Evolutionary conservation across 352 stramenopile species (phyloP), one percentile per base, ranked within the genome.

Genomic region (Pythium graminicola): DNA sequence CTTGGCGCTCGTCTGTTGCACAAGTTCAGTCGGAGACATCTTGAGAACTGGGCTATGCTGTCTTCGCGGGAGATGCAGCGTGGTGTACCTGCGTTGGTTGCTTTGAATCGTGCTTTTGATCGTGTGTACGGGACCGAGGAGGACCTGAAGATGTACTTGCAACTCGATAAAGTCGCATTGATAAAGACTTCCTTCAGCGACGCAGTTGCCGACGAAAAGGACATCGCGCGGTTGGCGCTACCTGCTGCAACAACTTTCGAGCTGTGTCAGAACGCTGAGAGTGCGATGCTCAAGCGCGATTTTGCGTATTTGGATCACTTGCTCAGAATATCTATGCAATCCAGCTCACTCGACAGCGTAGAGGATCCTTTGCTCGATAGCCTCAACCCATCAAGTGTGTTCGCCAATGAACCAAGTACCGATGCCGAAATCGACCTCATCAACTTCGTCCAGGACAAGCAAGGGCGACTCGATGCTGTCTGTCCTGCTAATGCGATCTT

Each of bases 31-130:
- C 74, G 75, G 20, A 71, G 81, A 11, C 75, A 92, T 33, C 56
- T 92, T 23, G 71, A 89, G 40, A 89, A 87, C 38, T 92, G 81
- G 81, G 83, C 78, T 5, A 65, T 81, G 36, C 57, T 92, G 17
- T 62, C 78, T 4, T 76, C 68, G 0, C 65, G 73, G 3, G 81
- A 92, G 60, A 72, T 92, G 36, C 70, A 80, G 16, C 76, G 81
- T 22, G 57, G 52, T 44, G 41, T 70, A 16, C 43, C 52, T 8
- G 17, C 55, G 3, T 6, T 60, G 6, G 4, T 46, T 22, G 62
- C 62, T 33, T 16, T 66, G 7, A 24, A 49, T 9, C 41, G 73
- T 23, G 72, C 78, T 19, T 89, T 92, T 44, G 69, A 69, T 48
- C 70, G 71, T 10, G 76, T 91, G 4, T 91, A 91, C 60, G 78